Evolutionary conservation across 225 moss, liverwort and hornwort species (phyloP).

Genomic region (Sphagnum tenellum): DNA sequence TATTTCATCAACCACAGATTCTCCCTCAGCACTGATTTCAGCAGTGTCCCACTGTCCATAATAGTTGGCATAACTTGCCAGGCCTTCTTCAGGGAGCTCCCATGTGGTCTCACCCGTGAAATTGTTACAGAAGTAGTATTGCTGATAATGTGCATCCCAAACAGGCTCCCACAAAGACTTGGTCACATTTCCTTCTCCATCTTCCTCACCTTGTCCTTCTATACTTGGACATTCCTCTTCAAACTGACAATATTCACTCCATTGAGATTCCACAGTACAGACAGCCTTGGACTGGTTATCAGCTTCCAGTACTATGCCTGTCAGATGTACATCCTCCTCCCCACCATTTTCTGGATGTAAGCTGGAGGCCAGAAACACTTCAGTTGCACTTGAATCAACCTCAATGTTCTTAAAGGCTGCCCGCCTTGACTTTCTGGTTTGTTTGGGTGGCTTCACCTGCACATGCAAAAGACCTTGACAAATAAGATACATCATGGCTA

Average conservation of each 20-base stretch:
- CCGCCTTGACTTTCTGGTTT: conserved; percentile 14
- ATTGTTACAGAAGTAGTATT: conserved; percentile 61
- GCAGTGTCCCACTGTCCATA: conserved; percentile 9
- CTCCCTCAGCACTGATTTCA: conserved; percentile 4
- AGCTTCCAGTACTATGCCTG: no score
- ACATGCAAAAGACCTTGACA: conserved; percentile 5
- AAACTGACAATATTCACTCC: neutral
- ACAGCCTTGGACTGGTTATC: no score
- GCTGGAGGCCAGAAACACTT: no score
- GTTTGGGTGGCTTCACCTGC: conserved; percentile 25
- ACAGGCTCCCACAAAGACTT: conserved; percentile 46
- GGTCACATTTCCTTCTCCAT: neutral
- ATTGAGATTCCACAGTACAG: neutral
- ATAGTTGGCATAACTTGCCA: conserved; percentile 19
- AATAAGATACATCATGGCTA: no score
- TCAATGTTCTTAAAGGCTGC: conserved; percentile 5
- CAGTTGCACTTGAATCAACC: neutral
- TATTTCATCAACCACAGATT: neutral
- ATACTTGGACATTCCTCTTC: neutral
- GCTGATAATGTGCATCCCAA: conserved; percentile 65
- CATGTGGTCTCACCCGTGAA: conserved; percentile 61
- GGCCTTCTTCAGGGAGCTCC: conserved; percentile 46
- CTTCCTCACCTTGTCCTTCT: neutral
- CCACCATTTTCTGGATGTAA: no score
- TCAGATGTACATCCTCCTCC: no score